Evolutionary conservation across 768 basidiomycete genomes (phyloP), one percentile per base, ranked within the genome.

Genomic region (Leccinum subgranulosum): DNA sequence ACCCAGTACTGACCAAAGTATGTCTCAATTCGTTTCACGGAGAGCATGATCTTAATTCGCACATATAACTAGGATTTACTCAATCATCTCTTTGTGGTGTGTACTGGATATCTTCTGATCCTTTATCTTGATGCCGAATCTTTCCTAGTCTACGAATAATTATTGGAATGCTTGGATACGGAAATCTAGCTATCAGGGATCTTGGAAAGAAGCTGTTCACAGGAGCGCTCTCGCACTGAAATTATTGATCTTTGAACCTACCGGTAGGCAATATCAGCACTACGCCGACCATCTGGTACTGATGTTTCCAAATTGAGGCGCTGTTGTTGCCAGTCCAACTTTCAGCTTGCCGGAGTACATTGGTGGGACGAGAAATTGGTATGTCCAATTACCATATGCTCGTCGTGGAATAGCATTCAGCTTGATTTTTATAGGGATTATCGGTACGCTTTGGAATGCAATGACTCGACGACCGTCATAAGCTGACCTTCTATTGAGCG

Each of bases 131-230:
- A 5, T 19, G 27, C 55, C 61, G 41, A 50, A 12, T 19, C 50
- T 23, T 33, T 55, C 53, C 12, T 75, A 79, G 83, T 81, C 84
- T 5, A 97, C 95, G 4, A 86, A 86, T 60, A 73, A 73, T 25
- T 97, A 90, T 70, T 98, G 94, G 94, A 85, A 85, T 60, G 75
- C 83, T 21, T 98, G 95, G 95, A 87, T 97, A 64, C 79, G 84
- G n/a, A 82, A 84, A 62, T 92, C 90, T 33, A 93, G 89, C 0
- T 99, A 99, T 72, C 81, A 81, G 14, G 97, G 96, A 0, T 84
- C 92, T 15, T 99, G 97, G 97, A 89, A 95, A 64, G 97, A 99
- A 71, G 87, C 90, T 2, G 94, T 98, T 6, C 85, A 93, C 66
- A 84, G 95, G 23, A 94, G 92, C 56, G 96, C 94, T 1, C 79